These are phyloP conservation scores for Plasmodium fragile DNA, from an alignment of 169 alveolate genomes.

Conservation along the genomic window DNA sequence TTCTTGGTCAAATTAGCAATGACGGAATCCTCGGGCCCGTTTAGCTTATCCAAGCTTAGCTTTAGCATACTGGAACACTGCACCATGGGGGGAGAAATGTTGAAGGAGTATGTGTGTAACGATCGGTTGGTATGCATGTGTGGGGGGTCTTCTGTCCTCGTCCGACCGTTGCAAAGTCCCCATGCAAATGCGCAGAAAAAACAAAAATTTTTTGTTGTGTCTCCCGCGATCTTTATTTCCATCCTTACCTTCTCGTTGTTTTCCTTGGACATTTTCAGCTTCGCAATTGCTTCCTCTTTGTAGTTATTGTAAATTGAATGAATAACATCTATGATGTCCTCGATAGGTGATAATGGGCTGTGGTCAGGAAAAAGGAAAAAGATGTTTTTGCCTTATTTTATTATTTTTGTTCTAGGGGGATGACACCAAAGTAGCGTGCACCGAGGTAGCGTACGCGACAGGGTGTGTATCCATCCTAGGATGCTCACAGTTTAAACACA, in stretches of 20 bases:
- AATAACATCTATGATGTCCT: slow-evolving; percentile 40
- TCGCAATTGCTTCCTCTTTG: slow-evolving; percentile 28
- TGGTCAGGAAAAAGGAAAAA: background rate
- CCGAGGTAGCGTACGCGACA: background rate
- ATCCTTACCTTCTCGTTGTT: slow-evolving; percentile 26
- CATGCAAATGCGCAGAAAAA: background rate
- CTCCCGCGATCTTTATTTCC: background rate
- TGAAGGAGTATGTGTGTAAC: background rate
- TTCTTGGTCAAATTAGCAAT: slow-evolving; percentile 18
- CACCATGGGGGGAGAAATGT: background rate
- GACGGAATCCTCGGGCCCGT: slow-evolving; percentile 33
- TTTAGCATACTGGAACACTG: slow-evolving; percentile 14
- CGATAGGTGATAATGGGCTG: slow-evolving; percentile 43
- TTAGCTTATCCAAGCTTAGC: slow-evolving; percentile 13
- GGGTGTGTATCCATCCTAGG: background rate
- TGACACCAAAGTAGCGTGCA: background rate
- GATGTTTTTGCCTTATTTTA: background rate
- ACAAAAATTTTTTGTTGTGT: background rate
- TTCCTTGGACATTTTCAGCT: slow-evolving; percentile 32
- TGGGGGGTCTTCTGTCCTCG: too few relatives aligned
- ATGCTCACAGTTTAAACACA: background rate
- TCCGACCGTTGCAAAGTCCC: background rate
- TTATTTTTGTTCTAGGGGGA: background rate
- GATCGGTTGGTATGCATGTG: background rate
- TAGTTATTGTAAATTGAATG: slow-evolving; percentile 7